Evolutionary conservation across 1,139 yeast species (phyloP), one percentile per base, ranked within the genome.

Genomic region (Pichiaceae sp.): DNA sequence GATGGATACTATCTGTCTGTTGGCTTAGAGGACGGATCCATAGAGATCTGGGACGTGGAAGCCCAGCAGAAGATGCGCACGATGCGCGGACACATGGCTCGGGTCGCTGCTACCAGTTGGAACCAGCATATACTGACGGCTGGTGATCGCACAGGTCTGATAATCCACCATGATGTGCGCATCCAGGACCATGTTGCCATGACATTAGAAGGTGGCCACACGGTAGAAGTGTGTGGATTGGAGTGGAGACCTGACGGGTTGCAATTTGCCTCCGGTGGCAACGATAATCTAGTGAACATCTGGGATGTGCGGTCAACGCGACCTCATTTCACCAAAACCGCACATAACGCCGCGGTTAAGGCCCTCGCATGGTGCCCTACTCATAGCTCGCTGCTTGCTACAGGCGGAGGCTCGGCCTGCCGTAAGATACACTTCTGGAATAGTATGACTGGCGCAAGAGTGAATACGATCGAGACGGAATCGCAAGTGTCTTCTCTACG

Each of bases 321-420:
- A 1, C 96, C 98, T 4, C 69, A 79, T 43, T 85, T 80, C 57
- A 66, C 81, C 17, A 85, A 87, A 54, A 73, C 81, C 17, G 75
- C 76, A 42, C 98, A 91, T 59, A 79, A 74, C 31, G 96, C 97
- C 0, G 98, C 98, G 0, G 96, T 91, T 14, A 93, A 93, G 60
- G 97, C 98, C 1, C 62, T 93, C 38, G 78, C 93, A 14, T 93
- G 96, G 96, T 85, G 95, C 54, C 98, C 97, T 0, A 81, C 81
- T 59, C 93, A 86, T 49, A 64, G 68, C 25, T 82, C 84, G 45
- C 61, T 91, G 38, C 66, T 93, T 38, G 96, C 97, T 8, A 83
- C 96, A 3, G 99, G 98, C 8, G 98, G 98, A 36, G 98, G 98
- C 17, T 80, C 95, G 11, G 75, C 85, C 24, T 97, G 93, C 61